These are phyloP conservation scores for Albizia julibrissin DNA, from an alignment of 306 rosid species.

Conservation along the genomic window DNA sequence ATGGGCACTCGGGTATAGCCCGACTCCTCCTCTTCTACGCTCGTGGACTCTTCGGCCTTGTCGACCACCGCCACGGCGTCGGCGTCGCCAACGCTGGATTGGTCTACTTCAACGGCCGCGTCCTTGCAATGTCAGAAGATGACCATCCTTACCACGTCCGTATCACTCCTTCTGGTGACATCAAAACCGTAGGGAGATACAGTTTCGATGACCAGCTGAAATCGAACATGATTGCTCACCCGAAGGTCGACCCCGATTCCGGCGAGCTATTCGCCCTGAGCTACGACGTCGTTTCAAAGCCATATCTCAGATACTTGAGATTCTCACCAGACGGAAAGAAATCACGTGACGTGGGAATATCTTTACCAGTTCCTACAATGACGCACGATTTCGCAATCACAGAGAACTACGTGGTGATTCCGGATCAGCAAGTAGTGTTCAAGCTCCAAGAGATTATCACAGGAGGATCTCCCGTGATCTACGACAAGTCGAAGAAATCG, in stretches of 20 bases:
- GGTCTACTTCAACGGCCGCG: conserved; percentile 46
- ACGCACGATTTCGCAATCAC: conserved; percentile 75
- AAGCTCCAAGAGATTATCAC: conserved; percentile 60
- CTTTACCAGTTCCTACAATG: conserved; percentile 56
- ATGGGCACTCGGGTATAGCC: conserved; percentile 64
- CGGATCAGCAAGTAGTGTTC: conserved; percentile 74
- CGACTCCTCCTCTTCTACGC: conserved; percentile 52
- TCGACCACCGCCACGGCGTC: conserved; percentile 49
- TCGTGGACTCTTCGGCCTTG: conserved; percentile 46
- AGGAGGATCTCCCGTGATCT: conserved; percentile 70
- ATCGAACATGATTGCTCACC: conserved; percentile 76
- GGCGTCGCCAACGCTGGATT: conserved; percentile 75
- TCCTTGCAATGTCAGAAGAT: conserved; percentile 75
- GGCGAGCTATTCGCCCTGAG: conserved; percentile 55
- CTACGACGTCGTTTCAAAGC: conserved; percentile 59
- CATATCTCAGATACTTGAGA: conserved; percentile 56
- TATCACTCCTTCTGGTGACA: conserved; percentile 52
- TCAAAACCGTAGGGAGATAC: conserved; percentile 52
- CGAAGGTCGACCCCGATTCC: conserved; percentile 61
- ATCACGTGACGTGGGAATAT: conserved; percentile 59
- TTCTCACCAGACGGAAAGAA: conserved; percentile 52
- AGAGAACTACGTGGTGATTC: conserved; percentile 61
- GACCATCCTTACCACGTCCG: conserved; percentile 66
- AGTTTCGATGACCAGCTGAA: conserved; percentile 48
- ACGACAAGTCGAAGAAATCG: conserved; percentile 55